Evolutionary conservation across 257 asterid genomes (phyloP), one percentile per base, ranked within the genome.

Genomic region (Solanum gracilifrons): DNA sequence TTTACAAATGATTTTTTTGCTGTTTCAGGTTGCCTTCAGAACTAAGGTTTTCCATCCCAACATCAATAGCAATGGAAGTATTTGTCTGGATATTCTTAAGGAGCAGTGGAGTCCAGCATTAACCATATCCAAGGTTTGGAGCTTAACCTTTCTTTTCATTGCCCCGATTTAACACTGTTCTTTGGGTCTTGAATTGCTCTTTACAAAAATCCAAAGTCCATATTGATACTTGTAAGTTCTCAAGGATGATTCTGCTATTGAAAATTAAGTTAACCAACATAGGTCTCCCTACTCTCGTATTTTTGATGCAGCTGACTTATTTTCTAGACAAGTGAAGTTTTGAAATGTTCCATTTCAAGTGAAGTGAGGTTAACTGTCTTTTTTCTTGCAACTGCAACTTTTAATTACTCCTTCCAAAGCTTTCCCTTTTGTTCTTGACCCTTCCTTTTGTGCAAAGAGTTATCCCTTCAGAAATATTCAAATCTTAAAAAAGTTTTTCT

Each of bases 101-200:
- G 98, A 95, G 88, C 98, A 94, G 82, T 95, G 98, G 98, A 95
- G 98, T 76, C 98, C 97, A 7, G 98, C 98, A 27, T 86, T 95
- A 85, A 95, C 98, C 88, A 94, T 95, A 87, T 95, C 98, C 33
- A 95, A 95, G 97, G 97, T 95, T 62, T 64, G 88, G 43, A 48
- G 31, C 71, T 48, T 82, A 9, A 18, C 69, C 69, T 82, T 79
- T 18, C 39, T 48, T 80, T 80, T 48, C 43, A 10, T 82, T 18
- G 31, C 69, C 62, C 62, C 15, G 9, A 29, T 20, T 82, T 82
- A 48, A 20, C 13, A 13, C 43, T 18, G 31, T 1, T 29, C 10
- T 43, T 48, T 5, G 25, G 9, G 85, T 21, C 66, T 16, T 25
- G 29, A 12, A 16, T 27, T 48, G 29, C 27, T 51, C n/a, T 1